Base-by-base conservation (phyloP, 305 asterid genomes). In the Fraxinus greggii region DNA sequence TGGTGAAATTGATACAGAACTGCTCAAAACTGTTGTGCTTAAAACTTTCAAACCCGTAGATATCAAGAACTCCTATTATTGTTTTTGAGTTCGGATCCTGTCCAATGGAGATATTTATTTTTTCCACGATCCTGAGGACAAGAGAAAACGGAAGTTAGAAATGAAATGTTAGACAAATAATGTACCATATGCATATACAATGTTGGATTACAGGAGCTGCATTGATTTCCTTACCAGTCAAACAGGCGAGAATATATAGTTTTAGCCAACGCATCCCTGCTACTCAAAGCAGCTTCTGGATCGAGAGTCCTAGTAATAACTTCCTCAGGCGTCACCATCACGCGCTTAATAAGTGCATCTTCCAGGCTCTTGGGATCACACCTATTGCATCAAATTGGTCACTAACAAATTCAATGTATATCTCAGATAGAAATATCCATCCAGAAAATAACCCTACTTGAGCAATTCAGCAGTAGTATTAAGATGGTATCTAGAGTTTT, bases 251-350 rank as follows among this genome's bases (percentile, higher is more conserved):
- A 95, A 86, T 97, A 97, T 51, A 90, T 74, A 32, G 99, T 97
- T 88, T 97, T 97, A 38, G 99, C 98, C 85, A 97, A 92, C 84
- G 99, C 98, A 89, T 97, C 99, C 90, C 98, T 90, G 89, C 99
- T 97, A 76, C 98, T 96, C 86, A 92, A 65, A 56, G 99, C 99
- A 86, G 93, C 94, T 83, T 95, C 98, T 72, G 98, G 98, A 84
- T 97, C 99, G 54, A 97, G 96, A 82, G 98, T 95, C 90, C 98
- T 92, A 72, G 98, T 93, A 86, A 97, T 97, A 78, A 95, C 86
- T 91, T 97, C 98, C 89, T 95, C 99, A 48, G 98, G 98, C 73
- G 99, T 97, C 87, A 97, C 97, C 99, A 97, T 97, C 86, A 93
- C 98, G 88, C 99, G 98, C 87, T 92, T 89, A 89, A 97, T 95